Evolutionary conservation across 257 asterid genomes (phyloP).

Genomic region (Salvia miltiorrhiza): DNA sequence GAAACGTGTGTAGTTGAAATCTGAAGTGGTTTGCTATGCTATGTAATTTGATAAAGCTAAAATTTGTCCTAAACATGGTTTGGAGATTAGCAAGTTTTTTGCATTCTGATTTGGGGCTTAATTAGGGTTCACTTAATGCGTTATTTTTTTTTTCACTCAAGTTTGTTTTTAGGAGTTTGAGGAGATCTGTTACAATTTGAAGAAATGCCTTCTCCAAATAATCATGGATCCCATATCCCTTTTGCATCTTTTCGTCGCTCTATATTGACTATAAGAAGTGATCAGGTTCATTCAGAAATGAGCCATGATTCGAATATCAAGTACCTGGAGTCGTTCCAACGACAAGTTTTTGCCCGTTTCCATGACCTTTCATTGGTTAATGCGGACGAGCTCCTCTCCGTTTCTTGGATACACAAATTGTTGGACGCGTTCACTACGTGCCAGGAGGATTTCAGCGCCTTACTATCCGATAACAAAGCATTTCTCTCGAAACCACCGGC

Average conservation of each 20-base stretch:
- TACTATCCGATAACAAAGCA: conserved; percentile 40
- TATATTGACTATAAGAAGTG: conserved; percentile 50
- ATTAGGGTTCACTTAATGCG: neutral
- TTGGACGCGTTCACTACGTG: conserved; percentile 56
- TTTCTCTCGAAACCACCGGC: conserved; percentile 49
- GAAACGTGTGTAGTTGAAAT: conserved; percentile 5
- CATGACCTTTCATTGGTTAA: conserved; percentile 48
- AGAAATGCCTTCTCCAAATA: conserved; percentile 72
- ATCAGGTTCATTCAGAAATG: conserved; percentile 61
- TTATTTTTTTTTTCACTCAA: neutral
- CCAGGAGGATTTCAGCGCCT: conserved; percentile 55
- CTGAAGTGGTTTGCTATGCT: neutral
- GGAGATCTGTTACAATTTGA: conserved; percentile 23
- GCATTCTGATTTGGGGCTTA: neutral
- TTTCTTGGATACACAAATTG: conserved; percentile 76
- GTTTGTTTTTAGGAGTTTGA: conserved; percentile 22
- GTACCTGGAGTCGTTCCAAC: conserved; percentile 56
- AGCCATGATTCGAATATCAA: conserved; percentile 38
- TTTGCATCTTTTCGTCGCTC: conserved; percentile 86
- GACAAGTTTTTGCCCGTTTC: conserved; percentile 48
- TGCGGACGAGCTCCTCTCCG: conserved; percentile 64
- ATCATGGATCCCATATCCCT: conserved; percentile 53
- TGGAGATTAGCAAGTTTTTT: neutral
- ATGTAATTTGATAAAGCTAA: neutral
- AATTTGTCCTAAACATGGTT: neutral